Conservation (phyloP, 73 alveolate species). For the Uronychia binucleata region DNA sequence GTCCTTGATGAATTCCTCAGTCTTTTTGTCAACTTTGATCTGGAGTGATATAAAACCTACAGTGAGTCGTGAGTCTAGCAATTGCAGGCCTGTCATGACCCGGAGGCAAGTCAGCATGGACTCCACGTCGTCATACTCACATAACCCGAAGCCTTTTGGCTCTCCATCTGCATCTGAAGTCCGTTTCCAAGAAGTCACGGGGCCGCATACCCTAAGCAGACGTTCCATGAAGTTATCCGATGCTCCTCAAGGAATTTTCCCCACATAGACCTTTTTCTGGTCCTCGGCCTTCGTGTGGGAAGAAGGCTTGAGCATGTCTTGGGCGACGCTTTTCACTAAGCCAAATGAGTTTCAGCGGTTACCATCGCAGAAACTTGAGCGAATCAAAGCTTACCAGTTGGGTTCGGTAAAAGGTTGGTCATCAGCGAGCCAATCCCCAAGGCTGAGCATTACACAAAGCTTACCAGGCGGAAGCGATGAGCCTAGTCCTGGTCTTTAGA, state of each 20-base stretch:
- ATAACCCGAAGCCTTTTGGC: conserved; percentile 79
- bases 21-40: too few species aligned
- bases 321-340: conserved; percentile 1
- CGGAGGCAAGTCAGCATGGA: conserved; percentile 68
- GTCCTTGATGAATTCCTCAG: too few species aligned
- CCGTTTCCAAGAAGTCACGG: conserved; percentile 75
- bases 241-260: conserved; percentile 76
- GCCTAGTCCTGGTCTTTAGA: too few species aligned
- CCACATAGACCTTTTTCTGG: conserved; percentile 69
- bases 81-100: conserved; percentile 67
- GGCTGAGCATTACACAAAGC: too few species aligned
- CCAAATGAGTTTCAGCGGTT: not conserved
- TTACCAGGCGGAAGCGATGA: too few species aligned
- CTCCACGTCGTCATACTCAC: conserved; percentile 82
- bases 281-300: conserved; percentile 20
- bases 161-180: conserved; percentile 81
- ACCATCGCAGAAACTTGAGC: not conserved
- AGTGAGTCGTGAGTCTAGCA: conserved; percentile 66
- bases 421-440: not conserved
- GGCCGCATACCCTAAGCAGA: conserved; percentile 75
- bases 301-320: conserved; percentile 6
- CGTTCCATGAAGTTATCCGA: conserved; percentile 79
- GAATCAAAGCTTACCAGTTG: not conserved
- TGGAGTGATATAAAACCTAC: too few species aligned
- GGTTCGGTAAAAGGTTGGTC: not conserved